Conservation (phyloP, 2,329 filamentous ascomycete species). For the Aspergillus sp. region DNA sequence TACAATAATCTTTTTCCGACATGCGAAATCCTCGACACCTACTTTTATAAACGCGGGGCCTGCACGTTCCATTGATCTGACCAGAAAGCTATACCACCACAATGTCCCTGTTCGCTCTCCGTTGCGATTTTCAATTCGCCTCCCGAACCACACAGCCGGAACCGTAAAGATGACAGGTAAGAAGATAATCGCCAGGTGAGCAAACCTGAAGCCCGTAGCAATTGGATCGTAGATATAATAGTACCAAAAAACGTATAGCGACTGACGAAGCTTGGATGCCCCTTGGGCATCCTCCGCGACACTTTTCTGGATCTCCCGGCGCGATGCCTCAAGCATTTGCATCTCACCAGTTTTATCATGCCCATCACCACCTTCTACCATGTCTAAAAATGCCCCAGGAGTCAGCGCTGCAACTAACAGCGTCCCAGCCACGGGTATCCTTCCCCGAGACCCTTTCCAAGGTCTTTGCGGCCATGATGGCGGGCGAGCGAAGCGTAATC, state of each 20-base stretch:
- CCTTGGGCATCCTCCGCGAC: slow-evolving; percentile 60
- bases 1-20: background rate
- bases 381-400: slow-evolving; percentile 55
- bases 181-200: slow-evolving; percentile 84
- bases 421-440: slow-evolving; percentile 21
- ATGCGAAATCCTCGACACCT: slow-evolving; percentile 9
- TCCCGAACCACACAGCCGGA: slow-evolving; percentile 76
- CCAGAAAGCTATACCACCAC: slow-evolving; percentile 92
- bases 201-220: slow-evolving; percentile 79
- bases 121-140: slow-evolving; percentile 57
- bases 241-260: slow-evolving; percentile 64
- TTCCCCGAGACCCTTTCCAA: slow-evolving; percentile 11
- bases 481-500: slow-evolving; percentile 20
- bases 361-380: slow-evolving; percentile 47
- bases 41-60: slow-evolving; percentile 98
- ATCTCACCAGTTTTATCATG: slow-evolving; percentile 67
- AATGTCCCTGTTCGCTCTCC: slow-evolving; percentile 76
- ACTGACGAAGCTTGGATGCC: slow-evolving; percentile 54
- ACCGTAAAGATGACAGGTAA: slow-evolving; percentile 80
- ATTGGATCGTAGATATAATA: slow-evolving; percentile 63
- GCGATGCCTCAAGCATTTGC: slow-evolving; percentile 80
- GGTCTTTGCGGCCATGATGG: slow-evolving; percentile 20
- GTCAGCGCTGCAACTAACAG: slow-evolving; percentile 45
- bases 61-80: slow-evolving; percentile 83
- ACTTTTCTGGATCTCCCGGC: slow-evolving; percentile 68